Evolutionary conservation across 768 basidiomycete genomes (phyloP).

Genomic region (Mycena belliarum): DNA sequence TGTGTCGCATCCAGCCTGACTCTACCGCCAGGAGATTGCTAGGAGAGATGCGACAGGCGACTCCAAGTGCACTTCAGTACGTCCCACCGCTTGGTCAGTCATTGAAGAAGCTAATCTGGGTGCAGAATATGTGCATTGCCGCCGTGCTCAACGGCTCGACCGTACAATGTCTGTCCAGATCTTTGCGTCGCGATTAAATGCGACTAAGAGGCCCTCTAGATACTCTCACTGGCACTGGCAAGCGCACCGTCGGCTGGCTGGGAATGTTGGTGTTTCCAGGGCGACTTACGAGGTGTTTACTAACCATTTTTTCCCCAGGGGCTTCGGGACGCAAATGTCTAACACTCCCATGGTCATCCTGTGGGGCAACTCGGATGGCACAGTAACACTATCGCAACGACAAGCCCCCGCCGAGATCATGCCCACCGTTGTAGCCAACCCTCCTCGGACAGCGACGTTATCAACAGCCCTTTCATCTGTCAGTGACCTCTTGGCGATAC

Average conservation of each 20-base stretch:
- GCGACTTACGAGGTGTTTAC: not conserved
- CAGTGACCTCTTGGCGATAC: conserved; percentile 22
- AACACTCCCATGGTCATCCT: conserved; percentile 70
- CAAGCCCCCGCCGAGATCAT: conserved; percentile 49
- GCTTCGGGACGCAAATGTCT: conserved; percentile 58
- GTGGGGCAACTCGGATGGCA: conserved; percentile 66
- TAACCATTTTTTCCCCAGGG: conserved; percentile 42
- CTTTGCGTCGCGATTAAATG: not conserved
- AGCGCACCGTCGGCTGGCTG: conserved; percentile 54
- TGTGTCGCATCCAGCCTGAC: not conserved
- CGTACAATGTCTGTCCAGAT: conserved; percentile 40
- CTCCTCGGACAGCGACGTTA: conserved; percentile 52
- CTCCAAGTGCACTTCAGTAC: conserved; percentile 22
- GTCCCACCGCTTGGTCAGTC: not conserved
- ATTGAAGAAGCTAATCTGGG: conserved; percentile 1
- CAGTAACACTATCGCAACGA: conserved; percentile 68
- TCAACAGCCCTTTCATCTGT: conserved; percentile 39
- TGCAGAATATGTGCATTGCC: conserved; percentile 48
- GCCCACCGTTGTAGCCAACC: conserved; percentile 56
- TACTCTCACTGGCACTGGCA: conserved; percentile 47
- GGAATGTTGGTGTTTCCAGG: conserved; percentile 44
- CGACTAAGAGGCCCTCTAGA: conserved; percentile 39
- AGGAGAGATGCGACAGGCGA: conserved; percentile 18
- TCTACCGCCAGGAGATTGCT: not conserved
- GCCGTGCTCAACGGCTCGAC: conserved; percentile 47